These are phyloP conservation scores for Xylariaceae sp. DNA, from an alignment of 2,329 filamentous ascomycete genomes.

Conservation along the genomic window DNA sequence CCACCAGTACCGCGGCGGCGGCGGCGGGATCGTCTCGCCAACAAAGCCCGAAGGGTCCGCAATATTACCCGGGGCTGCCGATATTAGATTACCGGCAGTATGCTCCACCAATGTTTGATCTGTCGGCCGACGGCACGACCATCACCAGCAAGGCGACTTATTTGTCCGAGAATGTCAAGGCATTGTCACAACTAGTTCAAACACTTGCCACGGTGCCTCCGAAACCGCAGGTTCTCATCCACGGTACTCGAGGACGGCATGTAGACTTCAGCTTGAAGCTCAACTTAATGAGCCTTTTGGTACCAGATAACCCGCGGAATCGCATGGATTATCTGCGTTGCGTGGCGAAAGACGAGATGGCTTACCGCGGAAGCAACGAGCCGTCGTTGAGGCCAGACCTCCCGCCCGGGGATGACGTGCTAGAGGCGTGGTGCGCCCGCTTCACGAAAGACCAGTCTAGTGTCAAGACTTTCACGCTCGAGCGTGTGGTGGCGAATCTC, in stretches of 20 bases:
- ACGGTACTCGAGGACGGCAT: slow-evolving; percentile 40
- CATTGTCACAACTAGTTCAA: slow-evolving; percentile 44
- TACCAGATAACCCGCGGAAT: slow-evolving; percentile 41
- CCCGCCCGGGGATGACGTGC: slow-evolving; percentile 34
- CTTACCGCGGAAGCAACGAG: slow-evolving; percentile 44
- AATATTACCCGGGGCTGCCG: slow-evolving; percentile 45
- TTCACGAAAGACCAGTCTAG: slow-evolving; percentile 43
- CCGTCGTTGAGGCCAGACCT: slow-evolving; percentile 42
- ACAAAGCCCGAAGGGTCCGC: slow-evolving; percentile 23
- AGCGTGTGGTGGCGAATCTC: slow-evolving; percentile 51
- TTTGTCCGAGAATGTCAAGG: slow-evolving; percentile 42
- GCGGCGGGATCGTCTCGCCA: slow-evolving; percentile 4
- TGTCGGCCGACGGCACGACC: slow-evolving; percentile 45
- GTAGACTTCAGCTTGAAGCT: slow-evolving; percentile 52
- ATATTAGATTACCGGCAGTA: slow-evolving; percentile 50
- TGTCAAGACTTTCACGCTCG: slow-evolving; percentile 48
- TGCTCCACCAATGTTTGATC: slow-evolving; percentile 47
- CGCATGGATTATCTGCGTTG: slow-evolving; percentile 53
- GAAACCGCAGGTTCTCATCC: slow-evolving; percentile 50
- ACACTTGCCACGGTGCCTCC: slow-evolving; percentile 49
- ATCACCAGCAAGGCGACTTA: slow-evolving; percentile 46
- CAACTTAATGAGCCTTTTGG: slow-evolving; percentile 51
- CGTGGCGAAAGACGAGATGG: slow-evolving; percentile 46
- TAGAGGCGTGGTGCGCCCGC: slow-evolving; percentile 48
- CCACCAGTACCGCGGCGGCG: slow-evolving; percentile 16